These are phyloP conservation scores for Leptosphaerulina australis DNA, from an alignment of 2,329 filamentous ascomycete genomes.

Conservation along the genomic window DNA sequence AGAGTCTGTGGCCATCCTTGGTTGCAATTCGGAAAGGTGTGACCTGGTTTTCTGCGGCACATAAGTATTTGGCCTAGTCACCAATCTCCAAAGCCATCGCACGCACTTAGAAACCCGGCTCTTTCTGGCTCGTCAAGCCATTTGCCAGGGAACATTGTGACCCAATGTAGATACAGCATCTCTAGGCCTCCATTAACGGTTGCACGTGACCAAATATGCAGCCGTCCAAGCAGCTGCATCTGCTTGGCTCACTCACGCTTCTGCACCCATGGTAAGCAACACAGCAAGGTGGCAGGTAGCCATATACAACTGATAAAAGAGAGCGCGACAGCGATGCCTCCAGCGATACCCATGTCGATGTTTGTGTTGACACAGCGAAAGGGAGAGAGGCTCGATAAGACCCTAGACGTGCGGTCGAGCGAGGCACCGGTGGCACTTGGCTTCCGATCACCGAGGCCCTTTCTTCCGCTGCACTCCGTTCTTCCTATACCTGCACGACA, in stretches of 20 bases:
- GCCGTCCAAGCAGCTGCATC: neutral
- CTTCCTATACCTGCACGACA: neutral
- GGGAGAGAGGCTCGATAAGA: neutral
- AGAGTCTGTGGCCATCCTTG: slow-evolving; percentile 75
- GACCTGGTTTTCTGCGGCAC: slow-evolving; percentile 74
- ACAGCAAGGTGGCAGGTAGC: slow-evolving; percentile 43
- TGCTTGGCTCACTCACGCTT: slow-evolving; percentile 35
- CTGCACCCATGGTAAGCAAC: slow-evolving; percentile 47
- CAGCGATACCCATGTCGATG: slow-evolving; percentile 14
- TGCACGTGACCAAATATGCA: neutral
- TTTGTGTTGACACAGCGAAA: slow-evolving; percentile 10
- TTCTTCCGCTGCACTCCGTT: neutral
- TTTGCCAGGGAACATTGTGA: slow-evolving; percentile 45
- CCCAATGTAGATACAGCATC: slow-evolving; percentile 47
- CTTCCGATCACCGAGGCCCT: neutral
- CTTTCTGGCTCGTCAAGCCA: slow-evolving; percentile 47
- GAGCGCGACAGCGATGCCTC: slow-evolving; percentile 19
- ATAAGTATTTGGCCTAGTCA: slow-evolving; percentile 21
- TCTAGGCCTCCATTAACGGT: slow-evolving; percentile 20
- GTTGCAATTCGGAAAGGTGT: slow-evolving; percentile 80
- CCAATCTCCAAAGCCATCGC: neutral
- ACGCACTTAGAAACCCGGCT: slow-evolving; percentile 45
- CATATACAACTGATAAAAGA: slow-evolving; percentile 43
- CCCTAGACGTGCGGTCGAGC: slow-evolving; percentile 7
- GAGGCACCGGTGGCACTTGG: slow-evolving; percentile 3